These are phyloP conservation scores for Naganishia cerealis DNA, from an alignment of 1,284 basidiomycete genomes.

Conservation along the genomic window DNA sequence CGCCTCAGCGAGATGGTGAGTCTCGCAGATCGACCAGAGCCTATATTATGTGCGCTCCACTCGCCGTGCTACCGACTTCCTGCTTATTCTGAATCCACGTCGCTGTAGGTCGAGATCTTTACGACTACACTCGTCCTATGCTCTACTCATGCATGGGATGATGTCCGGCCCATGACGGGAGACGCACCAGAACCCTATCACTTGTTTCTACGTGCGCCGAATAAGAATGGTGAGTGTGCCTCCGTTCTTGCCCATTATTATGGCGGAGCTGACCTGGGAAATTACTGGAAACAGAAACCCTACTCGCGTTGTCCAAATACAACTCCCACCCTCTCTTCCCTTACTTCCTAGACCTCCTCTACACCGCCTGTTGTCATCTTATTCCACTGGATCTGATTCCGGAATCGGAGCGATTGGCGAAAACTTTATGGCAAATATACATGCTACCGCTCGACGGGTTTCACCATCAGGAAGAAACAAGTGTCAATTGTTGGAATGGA, in stretches of 20 bases:
- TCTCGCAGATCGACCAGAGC: slow-evolving; percentile 29
- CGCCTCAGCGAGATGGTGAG: slow-evolving; percentile 73
- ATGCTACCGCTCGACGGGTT: slow-evolving; percentile 36
- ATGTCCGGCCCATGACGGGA: slow-evolving; percentile 67
- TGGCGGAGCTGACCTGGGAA: not conserved
- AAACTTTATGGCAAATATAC: slow-evolving; percentile 71
- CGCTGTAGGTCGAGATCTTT: slow-evolving; percentile 8
- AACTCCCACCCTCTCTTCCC: slow-evolving; percentile 60
- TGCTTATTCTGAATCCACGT: not conserved
- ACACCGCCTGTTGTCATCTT: slow-evolving; percentile 66
- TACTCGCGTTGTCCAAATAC: slow-evolving; percentile 34
- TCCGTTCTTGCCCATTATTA: not conserved
- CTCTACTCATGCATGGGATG: slow-evolving; percentile 71
- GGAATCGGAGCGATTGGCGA: slow-evolving; percentile 73
- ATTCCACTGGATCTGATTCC: slow-evolving; percentile 61
- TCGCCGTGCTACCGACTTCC: too few relatives aligned
- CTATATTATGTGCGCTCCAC: too few relatives aligned
- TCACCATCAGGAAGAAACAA: not conserved
- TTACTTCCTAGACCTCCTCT: slow-evolving; percentile 67
- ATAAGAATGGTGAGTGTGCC: slow-evolving; percentile 60
- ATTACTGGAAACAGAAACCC: slow-evolving; percentile 38
- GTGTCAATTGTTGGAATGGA: not conserved
- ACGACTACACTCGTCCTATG: slow-evolving; percentile 62
- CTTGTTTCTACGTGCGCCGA: slow-evolving; percentile 65
- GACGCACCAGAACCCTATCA: slow-evolving; percentile 74